Evolutionary conservation across 23 red algal species (phyloP).

Genomic region (Agarophyton chilense): DNA sequence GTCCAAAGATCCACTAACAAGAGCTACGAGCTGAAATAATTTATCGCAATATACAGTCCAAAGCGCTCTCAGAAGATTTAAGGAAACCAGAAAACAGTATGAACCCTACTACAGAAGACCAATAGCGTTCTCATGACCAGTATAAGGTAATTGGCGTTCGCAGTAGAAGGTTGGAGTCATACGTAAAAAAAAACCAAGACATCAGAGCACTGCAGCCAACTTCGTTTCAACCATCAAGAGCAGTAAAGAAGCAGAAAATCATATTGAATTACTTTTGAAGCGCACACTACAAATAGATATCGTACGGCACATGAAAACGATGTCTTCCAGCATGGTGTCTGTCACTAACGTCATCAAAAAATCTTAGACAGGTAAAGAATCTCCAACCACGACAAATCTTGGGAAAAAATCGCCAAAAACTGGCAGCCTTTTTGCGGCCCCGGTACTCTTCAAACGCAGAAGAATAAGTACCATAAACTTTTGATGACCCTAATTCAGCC

Average conservation of each 20-base stretch:
- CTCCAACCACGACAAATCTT: neutral
- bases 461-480: neutral
- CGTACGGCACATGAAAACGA: neutral
- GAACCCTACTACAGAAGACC: neutral
- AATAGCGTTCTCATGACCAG: neutral
- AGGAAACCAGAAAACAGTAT: neutral
- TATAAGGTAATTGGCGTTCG: neutral
- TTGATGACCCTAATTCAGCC: too few relatives aligned
- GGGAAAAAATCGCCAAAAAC: neutral
- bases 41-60: neutral
- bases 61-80: neutral
- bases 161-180: neutral
- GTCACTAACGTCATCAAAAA: neutral
- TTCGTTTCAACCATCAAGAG: neutral
- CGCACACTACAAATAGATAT: neutral
- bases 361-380: neutral
- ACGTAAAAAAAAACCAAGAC: neutral
- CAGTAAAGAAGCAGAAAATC: neutral
- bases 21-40: neutral
- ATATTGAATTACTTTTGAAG: neutral
- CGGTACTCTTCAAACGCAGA: neutral
- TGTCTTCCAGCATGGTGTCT: neutral
- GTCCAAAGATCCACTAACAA: too few relatives aligned
- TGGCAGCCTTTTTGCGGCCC: neutral
- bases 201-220: neutral